phyloP scores from a whole-genome alignment of 2,329 filamentous ascomycete species.

The Phaeosphaeria sp. region DNA sequence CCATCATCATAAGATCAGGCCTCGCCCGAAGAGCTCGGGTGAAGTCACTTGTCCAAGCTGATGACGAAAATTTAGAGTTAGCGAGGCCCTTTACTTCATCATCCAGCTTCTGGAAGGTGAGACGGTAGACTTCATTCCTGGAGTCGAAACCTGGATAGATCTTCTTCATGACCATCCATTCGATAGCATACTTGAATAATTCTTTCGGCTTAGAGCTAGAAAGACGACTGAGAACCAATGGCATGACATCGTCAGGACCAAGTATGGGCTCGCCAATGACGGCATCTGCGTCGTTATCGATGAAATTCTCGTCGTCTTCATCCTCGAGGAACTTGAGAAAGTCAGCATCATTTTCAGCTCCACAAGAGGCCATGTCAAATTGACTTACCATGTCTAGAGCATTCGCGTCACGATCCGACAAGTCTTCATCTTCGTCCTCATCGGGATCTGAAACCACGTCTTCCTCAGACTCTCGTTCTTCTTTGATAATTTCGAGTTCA shows the following conservation, averaged over 20 bases:
- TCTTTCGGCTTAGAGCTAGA: conserved; percentile 72
- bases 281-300: conserved; percentile 66
- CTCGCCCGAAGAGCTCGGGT: conserved; percentile 69
- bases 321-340: conserved; percentile 44
- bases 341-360: background rate
- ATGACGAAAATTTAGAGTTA: conserved; percentile 73
- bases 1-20: conserved; percentile 59
- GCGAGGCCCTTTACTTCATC: conserved; percentile 73
- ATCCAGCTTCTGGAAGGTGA: conserved; percentile 74
- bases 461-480: conserved; percentile 33
- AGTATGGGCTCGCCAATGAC: conserved; percentile 54
- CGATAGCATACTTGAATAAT: conserved; percentile 75
- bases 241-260: conserved; percentile 6
- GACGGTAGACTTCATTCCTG: conserved; percentile 67
- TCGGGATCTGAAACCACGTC: conserved; percentile 18
- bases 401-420: conserved; percentile 31
- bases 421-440: conserved; percentile 35
- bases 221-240: conserved; percentile 48
- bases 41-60: conserved; percentile 73
- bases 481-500: conserved; percentile 42
- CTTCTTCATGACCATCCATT: conserved; percentile 83
- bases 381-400: conserved; percentile 51
- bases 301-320: conserved; percentile 68
- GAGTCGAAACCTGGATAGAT: conserved; percentile 74
- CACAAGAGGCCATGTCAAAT: background rate